phyloP scores from a whole-genome alignment of 257 asterid genomes.

The Thymus mandschuricus region DNA sequence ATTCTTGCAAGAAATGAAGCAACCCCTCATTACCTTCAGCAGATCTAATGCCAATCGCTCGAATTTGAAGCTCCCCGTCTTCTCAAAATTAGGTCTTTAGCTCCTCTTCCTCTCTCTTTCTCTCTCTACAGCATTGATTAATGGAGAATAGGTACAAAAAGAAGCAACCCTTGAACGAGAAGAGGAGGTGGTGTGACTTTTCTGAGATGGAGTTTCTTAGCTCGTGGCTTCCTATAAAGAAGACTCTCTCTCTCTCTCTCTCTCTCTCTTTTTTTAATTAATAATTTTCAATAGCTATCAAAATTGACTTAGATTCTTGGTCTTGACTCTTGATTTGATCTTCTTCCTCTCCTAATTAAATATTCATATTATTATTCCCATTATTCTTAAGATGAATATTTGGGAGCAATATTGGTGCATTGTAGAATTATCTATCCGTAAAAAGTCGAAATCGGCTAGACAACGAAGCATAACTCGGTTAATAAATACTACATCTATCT shows the following conservation, averaged over 20 bases:
- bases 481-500: too few relatives aligned
- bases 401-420: too few relatives aligned
- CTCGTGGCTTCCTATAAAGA: slow-evolving; percentile 19
- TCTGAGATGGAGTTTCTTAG: slow-evolving; percentile 9
- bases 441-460: too few relatives aligned
- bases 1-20: slow-evolving; percentile 25
- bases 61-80: slow-evolving; percentile 21
- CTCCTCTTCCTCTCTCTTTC: slow-evolving; percentile 24
- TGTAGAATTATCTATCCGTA: too few relatives aligned
- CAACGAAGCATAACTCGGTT: too few relatives aligned
- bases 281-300: slow-evolving; percentile 10
- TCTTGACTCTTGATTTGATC: slow-evolving; percentile 20
- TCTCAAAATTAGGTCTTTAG: slow-evolving; percentile 31
- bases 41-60: slow-evolving; percentile 57
- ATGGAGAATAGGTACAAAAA: background rate
- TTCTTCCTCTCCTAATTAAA: background rate
- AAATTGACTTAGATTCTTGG: slow-evolving; percentile 43
- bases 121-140: slow-evolving; percentile 3
- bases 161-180: slow-evolving; percentile 25
- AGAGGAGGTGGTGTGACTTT: slow-evolving; percentile 17
- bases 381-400: too few relatives aligned
- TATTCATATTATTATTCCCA: too few relatives aligned
- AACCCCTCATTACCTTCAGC: slow-evolving; percentile 25
- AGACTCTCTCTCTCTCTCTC: background rate
- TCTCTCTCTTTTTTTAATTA: slow-evolving; percentile 31